Percentiles rank a stretch among this genome's conserved stretches.
These are phyloP conservation scores for Fusarium annulatum DNA, from an alignment of 2,329 filamentous ascomycete genomes.

Conservation along the genomic window DNA sequence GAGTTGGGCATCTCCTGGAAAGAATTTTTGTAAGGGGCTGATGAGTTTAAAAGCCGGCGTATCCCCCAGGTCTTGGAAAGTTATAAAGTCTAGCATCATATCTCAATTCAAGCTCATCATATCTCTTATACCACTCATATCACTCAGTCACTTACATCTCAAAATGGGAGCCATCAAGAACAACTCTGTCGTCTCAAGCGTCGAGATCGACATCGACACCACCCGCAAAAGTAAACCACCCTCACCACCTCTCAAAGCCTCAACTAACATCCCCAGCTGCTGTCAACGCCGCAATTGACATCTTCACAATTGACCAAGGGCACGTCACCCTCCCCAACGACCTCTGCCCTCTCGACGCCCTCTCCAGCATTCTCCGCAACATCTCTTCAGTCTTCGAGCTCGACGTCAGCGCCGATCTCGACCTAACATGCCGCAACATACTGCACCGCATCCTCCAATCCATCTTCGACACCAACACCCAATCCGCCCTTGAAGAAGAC, in stretches of 20 bases:
- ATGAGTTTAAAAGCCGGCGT: conserved; percentile 25
- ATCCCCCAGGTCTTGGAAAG: neutral
- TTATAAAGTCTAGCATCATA: conserved; percentile 1
- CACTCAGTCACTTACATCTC: conserved; percentile 13
- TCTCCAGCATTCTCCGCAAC: conserved; percentile 37
- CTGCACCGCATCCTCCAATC: conserved; percentile 45
- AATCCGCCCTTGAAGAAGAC: conserved; percentile 41
- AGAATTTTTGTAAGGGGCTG: conserved; percentile 7
- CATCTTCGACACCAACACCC: conserved; percentile 45
- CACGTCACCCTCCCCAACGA: conserved; percentile 39
- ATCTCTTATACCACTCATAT: neutral
- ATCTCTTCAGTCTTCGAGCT: conserved; percentile 42
- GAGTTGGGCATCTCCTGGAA: conserved; percentile 33
- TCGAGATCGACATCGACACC: conserved; percentile 30
- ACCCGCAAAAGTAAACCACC: conserved; percentile 25
- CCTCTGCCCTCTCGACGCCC: conserved; percentile 40
- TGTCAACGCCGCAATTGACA: conserved; percentile 36
- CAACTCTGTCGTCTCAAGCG: conserved; percentile 30
- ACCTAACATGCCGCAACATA: conserved; percentile 40
- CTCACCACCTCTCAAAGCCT: neutral
- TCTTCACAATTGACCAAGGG: conserved; percentile 41
- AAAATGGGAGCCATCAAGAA: conserved; percentile 41
- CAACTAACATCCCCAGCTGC: conserved; percentile 37
- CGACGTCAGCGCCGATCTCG: conserved; percentile 36
- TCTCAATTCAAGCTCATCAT: conserved; percentile 5